Evolutionary conservation across 768 basidiomycete species (phyloP), one percentile per base, ranked within the genome.

Genomic region (Mycena kentingensis): DNA sequence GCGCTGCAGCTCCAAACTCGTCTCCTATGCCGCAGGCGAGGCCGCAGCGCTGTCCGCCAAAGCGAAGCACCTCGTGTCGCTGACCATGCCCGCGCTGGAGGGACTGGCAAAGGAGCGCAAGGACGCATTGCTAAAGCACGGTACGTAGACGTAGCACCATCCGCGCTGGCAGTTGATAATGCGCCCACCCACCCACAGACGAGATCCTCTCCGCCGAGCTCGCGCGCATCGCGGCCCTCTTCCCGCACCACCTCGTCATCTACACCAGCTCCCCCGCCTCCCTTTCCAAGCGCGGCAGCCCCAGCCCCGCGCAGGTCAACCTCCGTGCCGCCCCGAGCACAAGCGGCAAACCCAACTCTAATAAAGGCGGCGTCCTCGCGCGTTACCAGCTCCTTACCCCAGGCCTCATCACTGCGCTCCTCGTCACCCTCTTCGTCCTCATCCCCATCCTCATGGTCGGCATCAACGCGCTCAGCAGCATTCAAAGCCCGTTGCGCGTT

Each of bases 381-480:
- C 80, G 75, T 28, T 91, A 90, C 67, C 88, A 90, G 64, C 77
- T 90, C 39, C 79, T 92, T 42, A 89, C 88, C 0, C 87, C 90
- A 1, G 86, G 78, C 1, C 75, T 93, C 42, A 88, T 92, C 67
- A 78, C 76, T 4, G 66, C 76, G 6, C 77, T 92, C 16, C 76
- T 91, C 43, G 68, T 91, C 38, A 70, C 72, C 0, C 73, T 91
- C 62, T 87, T 90, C 66, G 62, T 90, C 44, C 72, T 89, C 12
- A 63, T 92, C 21, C 88, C 92, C 1, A 67, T 87, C 41, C 64
- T 89, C 11, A 71, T 84, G 64, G 49, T 87, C 32, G 85, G 85
- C 25, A 76, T 91, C 46, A 75, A 69, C 19, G 82, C 89, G 0
- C 75, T 92, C 34, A 78, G 86, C 19, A 85, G 85, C 60, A 89